Base-by-base conservation (phyloP, 805 yeast species). In the Candida pini region DNA sequence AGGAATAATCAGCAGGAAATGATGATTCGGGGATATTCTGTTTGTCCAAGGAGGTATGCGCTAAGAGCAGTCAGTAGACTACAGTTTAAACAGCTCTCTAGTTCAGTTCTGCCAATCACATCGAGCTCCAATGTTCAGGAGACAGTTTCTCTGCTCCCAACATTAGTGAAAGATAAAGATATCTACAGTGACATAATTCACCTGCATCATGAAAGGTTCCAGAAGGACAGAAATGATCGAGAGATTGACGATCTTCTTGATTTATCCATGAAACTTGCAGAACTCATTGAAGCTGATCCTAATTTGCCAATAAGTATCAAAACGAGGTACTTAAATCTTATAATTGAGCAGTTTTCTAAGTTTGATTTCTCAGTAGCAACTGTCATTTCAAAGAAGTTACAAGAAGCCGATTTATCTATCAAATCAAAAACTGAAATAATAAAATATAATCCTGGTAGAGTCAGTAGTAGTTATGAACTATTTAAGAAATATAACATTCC, bases 401-500 rank as follows among this genome's bases (percentile, higher is more conserved):
- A 33, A 1, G 25, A 30, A 2, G 16, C 34, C n/a, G 30, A 35
- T 9, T 13, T 51, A 5, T 26, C 38, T 4, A 14, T 31, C 9
- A 35, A 26, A 6, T 40, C 63, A 0, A 33, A 52, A 8, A 30
- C 40, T 14, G 53, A 58, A 28, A 29, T 57, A 2, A 45, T 62
- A n/a, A 48, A 45, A 38, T 42, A 55, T 24, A 62, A 62, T 40
- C 64, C 68, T 1, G 66, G 64, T 8, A 48, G 68, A 36, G 62
- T 60, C 13, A 43, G 41, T 23, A 44, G 61, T 9, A 51, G 56
- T 27, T 61, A 54, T 53, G 63, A 59, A 32, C 22, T 61, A 10
- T 60, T 35, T 30, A 36, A 47, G 8, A 34, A 40, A 12, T 36
- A 18, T 12, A 18, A 23, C 12, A 27, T 26, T 12, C 9, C 18